A percentile compares a stretch with the other conserved stretches of the same genome.
phyloP scores from a whole-genome alignment of 2,329 filamentous ascomycete genomes.

The Chrysosphaeria jannelii region DNA sequence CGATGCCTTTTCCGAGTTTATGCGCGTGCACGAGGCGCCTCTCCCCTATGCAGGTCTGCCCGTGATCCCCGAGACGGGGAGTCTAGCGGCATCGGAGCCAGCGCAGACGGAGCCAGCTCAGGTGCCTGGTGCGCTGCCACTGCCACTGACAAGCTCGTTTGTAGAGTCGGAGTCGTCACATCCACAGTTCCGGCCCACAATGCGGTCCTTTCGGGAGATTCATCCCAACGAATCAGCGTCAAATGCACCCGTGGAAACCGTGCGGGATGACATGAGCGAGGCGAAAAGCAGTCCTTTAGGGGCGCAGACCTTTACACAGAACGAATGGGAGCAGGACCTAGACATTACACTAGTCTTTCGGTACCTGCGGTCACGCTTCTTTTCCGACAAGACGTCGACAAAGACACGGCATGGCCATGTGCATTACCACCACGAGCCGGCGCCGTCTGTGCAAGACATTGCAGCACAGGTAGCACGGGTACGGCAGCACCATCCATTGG shows the following conservation, averaged over 20 bases:
- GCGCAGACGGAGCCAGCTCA: too few relatives aligned
- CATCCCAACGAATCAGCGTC: neutral
- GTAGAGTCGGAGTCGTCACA: too few relatives aligned
- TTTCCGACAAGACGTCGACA: slow-evolving; percentile 12
- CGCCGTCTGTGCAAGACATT: slow-evolving; percentile 25
- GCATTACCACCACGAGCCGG: neutral
- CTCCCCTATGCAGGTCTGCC: slow-evolving; percentile 56
- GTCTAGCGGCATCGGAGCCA: slow-evolving; percentile 10
- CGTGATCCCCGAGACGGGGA: slow-evolving; percentile 20
- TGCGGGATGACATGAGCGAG: slow-evolving; percentile 4
- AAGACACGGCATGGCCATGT: slow-evolving; percentile 1
- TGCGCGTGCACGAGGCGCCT: slow-evolving; percentile 28
- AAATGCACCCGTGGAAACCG: neutral
- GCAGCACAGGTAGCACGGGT: slow-evolving; percentile 59
- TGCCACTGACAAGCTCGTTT: too few relatives aligned
- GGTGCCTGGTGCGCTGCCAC: too few relatives aligned
- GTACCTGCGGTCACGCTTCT: slow-evolving; percentile 52
- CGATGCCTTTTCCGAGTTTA: slow-evolving; percentile 64
- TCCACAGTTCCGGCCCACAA: slow-evolving; percentile 20
- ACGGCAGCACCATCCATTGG: slow-evolving; percentile 64
- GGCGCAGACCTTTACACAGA: slow-evolving; percentile 22
- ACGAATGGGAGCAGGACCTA: slow-evolving; percentile 83
- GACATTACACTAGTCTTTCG: slow-evolving; percentile 79
- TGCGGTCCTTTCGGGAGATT: too few relatives aligned
- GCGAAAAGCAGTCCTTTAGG: slow-evolving; percentile 8